Evolutionary conservation across 192 early-diverging fungal genomes (phyloP), one percentile per base, ranked within the genome.

Genomic region (Umbelopsis sp.): DNA sequence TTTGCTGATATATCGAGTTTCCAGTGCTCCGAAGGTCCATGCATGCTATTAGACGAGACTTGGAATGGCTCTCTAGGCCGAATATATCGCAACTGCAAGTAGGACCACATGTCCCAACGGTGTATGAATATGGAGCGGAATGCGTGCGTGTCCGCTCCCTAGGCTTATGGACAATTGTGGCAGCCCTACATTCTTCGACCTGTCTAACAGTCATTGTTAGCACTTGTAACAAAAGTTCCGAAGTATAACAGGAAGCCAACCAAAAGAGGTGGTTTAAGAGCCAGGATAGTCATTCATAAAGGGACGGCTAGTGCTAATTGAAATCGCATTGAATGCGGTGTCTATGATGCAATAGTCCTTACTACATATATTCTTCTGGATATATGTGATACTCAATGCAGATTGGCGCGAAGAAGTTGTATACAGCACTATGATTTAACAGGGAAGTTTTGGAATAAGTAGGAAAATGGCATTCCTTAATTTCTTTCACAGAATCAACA

Each of bases 201-300:
- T 62, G 56, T 8, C 29, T 62, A 12, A 62, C 31, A 29, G 56
- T 62, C 56, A 62, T 62, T 62, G 56, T 62, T 29, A 11, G 26
- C 25, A 62, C 56, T 62, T 26, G 56, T n/a, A 62, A 62, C 56
- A 62, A 62, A 62, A 62, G 56, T 62, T 62, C 56, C 56, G 56
- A 62, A 62, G 56, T 62, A 34, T 32, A 62, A 62, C 56, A 62
- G 34, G 26, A 26, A 32, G 9, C 8, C 25, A 54, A 62, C 32
- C 34, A 29, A 32, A 12, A 20, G 32, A 31, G 31, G 8, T 26
- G 12, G 25, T 2, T 34, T 14, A n/a, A 34, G 12, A 29, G 31
- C n/a, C 47, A 32, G 56, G 56, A 5, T 62, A 62, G 26, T 62
- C 56, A 62, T 62, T 62, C 56, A 62, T 31, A 62, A 36, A 17